Conservation (phyloP, 257 asterid genomes). For the Primulina huaijiensis region DNA sequence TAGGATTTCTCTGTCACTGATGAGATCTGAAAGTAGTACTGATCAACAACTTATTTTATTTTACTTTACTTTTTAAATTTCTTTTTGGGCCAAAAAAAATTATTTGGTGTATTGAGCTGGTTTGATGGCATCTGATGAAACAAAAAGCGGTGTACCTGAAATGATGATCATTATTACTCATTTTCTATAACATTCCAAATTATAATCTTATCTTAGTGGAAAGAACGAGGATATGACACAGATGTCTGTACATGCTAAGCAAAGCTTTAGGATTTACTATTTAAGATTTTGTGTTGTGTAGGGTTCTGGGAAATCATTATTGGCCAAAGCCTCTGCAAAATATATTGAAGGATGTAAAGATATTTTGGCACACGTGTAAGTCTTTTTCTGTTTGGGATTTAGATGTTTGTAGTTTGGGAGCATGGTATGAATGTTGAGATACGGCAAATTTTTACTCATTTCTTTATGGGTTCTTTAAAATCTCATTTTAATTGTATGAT, state of each 20-base stretch:
- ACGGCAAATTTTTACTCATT: conserved; percentile 17
- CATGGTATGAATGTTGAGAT: conserved; percentile 20
- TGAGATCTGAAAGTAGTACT: conserved; percentile 6
- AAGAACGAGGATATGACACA: conserved; percentile 1
- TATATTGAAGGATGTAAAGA: conserved; percentile 62
- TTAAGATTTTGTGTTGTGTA: conserved; percentile 27
- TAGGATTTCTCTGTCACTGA: conserved; percentile 4
- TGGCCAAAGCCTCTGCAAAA: conserved; percentile 75
- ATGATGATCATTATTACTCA: background rate
- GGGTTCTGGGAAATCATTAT: conserved; percentile 91
- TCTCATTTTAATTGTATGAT: conserved; percentile 7
- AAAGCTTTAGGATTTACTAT: background rate
- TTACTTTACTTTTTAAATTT: background rate
- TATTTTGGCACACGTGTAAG: conserved; percentile 81
- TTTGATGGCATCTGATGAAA: conserved; percentile 4
- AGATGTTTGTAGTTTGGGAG: conserved; percentile 21
- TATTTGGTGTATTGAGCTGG: background rate
- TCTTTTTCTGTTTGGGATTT: conserved; percentile 16
- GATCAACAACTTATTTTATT: conserved; percentile 4
- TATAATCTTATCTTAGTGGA: conserved; percentile 22
- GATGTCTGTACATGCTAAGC: background rate
- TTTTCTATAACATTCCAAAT: conserved; percentile 12
- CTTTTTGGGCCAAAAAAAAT: background rate
- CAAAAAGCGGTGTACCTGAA: background rate
- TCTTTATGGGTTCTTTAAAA: background rate